These are phyloP conservation scores for Lactarius quietus DNA, from an alignment of 768 basidiomycete genomes.

Conservation along the genomic window DNA sequence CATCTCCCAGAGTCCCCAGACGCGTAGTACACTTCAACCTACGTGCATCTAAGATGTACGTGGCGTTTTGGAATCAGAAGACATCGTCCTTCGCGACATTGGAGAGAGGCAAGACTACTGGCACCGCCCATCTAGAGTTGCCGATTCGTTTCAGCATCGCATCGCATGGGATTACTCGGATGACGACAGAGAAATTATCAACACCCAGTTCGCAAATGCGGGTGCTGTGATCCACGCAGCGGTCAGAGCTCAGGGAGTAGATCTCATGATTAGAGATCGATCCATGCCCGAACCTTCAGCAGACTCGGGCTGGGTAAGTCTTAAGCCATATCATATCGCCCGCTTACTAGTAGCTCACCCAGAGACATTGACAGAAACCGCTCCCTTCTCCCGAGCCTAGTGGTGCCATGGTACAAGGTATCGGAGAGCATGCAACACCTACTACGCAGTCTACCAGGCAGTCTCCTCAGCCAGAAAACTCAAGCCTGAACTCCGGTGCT, in stretches of 20 bases:
- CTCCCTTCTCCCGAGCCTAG: neutral
- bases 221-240: neutral
- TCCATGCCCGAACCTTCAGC: neutral
- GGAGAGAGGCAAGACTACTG: neutral
- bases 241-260: neutral
- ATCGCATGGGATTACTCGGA: neutral
- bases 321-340: neutral
- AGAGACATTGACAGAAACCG: neutral
- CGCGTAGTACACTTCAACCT: too few species aligned
- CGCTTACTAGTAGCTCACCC: neutral
- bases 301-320: neutral
- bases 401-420: too few species aligned
- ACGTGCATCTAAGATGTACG: neutral
- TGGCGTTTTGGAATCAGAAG: neutral
- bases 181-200: neutral
- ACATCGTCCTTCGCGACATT: neutral
- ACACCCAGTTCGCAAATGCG: neutral
- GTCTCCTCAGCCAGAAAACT: neutral
- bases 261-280: neutral
- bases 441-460: neutral
- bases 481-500: neutral
- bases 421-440: neutral
- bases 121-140: neutral
- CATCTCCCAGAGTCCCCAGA: too few species aligned
- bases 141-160: neutral